Evolutionary conservation across 257 asterid genomes (phyloP).

Genomic region (Solanum chilense): DNA sequence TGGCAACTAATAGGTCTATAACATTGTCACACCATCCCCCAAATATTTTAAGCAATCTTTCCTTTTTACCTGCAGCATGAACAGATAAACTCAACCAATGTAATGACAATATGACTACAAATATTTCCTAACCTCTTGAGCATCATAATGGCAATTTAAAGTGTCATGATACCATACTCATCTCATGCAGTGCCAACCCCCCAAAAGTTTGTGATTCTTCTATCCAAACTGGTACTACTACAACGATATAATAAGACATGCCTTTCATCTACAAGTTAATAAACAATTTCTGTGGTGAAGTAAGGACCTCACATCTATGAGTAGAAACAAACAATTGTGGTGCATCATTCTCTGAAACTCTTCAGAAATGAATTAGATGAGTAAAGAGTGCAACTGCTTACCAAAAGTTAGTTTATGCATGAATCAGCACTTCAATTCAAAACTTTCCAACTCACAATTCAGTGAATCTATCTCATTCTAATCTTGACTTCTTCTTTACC

Average conservation of each 20-base stretch:
- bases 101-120: neutral
- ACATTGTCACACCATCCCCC: slow-evolving; percentile 96
- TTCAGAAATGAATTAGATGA: neutral
- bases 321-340: neutral
- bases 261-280: neutral
- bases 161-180: neutral
- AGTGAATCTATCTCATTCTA: neutral
- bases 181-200: neutral
- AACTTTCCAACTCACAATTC: neutral
- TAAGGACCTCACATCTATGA: neutral
- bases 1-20: slow-evolving; percentile 60
- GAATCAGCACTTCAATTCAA: neutral
- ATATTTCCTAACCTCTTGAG: neutral
- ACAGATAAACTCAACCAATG: neutral
- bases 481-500: neutral
- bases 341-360: neutral
- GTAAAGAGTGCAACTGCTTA: neutral
- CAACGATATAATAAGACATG: neutral
- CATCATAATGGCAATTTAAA: neutral
- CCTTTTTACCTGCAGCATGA: slow-evolving; percentile 60
- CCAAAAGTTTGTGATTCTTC: neutral
- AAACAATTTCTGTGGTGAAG: neutral
- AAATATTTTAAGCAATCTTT: slow-evolving; percentile 66
- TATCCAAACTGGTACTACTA: neutral
- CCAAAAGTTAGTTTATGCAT: neutral